Base-by-base conservation (phyloP, 176 grass and related monocot genomes). In the Lolium rigidum region DNA sequence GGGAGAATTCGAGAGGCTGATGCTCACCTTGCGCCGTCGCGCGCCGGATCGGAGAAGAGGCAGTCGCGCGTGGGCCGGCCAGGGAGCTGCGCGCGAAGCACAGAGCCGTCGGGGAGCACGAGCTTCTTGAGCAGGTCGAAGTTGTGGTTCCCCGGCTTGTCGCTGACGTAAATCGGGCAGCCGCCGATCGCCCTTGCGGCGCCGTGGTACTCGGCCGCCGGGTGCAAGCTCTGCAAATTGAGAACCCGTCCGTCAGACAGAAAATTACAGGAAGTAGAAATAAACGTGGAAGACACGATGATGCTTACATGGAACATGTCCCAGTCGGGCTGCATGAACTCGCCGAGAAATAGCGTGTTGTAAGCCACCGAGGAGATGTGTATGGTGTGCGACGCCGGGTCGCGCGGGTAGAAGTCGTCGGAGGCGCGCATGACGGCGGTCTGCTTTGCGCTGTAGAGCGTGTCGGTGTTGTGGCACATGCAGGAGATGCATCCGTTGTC, bases 321-420 rank as follows among this genome's bases (percentile, higher is more conserved):
- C 95, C 93, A 98, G 50, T 98, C 95, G 24, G 93, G 95, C 48
- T 95, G 89, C 95, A 98, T 93, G 87, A 98, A 93, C 59, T 98
- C 95, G 58, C 91, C 95, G 35, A 98, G 85, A 85, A 98, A 98
- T 14, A 98, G 74, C 17, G 93, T 78, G 85, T 98, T 98, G 75
- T 93, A 95, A 0, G 95, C 95, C 2, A 98, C 93, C 0, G 95
- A 89, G 0, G 95, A 78, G 48, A 98, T 82, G 70, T 98, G 95
- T 15, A 98, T 74, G 38, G 91, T 98, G 44, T 98, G 95, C 10
- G 95, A 98, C 2, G 89, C 95, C 10, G 95, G 91, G 73, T 98
- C 91, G 51, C 70, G 92, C 0, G 95, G 95, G 80, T 95, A 98
- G 83, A 90, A 98, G 86, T 98, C 95, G 52, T 98, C 95, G 37